These are phyloP conservation scores for Thraustotheca clavata DNA, from an alignment of 352 stramenopile genomes.

Conservation along the genomic window DNA sequence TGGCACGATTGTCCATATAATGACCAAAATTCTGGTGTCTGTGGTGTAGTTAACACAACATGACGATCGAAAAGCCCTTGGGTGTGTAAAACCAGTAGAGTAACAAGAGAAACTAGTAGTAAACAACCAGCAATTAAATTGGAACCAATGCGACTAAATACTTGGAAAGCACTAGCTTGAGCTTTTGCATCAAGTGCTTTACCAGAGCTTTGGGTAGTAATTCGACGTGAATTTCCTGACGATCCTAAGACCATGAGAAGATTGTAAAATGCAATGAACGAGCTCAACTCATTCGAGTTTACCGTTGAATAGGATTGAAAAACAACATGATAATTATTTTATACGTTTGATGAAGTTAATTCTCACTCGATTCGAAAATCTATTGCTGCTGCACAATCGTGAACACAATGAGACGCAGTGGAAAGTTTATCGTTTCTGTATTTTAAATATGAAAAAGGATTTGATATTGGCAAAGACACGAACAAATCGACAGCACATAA, in stretches of 20 bases:
- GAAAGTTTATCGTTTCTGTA: no score
- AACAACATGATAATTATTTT: no score
- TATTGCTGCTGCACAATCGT: no score
- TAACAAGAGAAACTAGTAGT: neutral
- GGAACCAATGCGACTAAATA: conserved; percentile 1
- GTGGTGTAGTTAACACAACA: neutral
- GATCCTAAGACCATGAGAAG: neutral
- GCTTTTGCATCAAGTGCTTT: neutral
- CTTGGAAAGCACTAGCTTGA: neutral
- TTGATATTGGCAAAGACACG: no score
- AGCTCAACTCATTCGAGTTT: no score
- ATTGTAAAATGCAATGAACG: no score
- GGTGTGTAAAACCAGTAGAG: neutral
- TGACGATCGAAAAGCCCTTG: neutral
- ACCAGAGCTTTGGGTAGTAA: neutral
- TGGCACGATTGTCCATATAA: neutral
- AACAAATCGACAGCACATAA: no score
- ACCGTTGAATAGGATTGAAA: no score
- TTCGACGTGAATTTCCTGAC: neutral
- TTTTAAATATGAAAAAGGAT: no score
- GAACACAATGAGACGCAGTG: no score
- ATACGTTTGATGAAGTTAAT: no score
- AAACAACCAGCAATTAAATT: conserved; percentile 7
- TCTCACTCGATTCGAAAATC: no score
- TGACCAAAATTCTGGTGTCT: neutral